A percentile compares a stretch with the other conserved stretches of the same genome.
Conservation (phyloP, 208 protist genomes). For the Trypanosoma theileri region DNA sequence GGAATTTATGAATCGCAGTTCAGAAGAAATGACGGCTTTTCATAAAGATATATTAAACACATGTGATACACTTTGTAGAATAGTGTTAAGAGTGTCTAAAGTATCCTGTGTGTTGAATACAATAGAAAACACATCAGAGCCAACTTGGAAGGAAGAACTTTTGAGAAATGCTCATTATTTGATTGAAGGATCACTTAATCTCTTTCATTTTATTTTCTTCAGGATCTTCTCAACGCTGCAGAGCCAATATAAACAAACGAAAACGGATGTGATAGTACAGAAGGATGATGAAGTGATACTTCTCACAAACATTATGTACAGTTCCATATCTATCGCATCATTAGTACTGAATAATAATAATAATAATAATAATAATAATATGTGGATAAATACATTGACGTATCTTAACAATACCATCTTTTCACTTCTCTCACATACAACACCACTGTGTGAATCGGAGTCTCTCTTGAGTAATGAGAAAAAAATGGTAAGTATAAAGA, state of each 20-base stretch:
- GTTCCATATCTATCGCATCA: neutral
- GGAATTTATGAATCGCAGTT: neutral
- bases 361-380: too few species aligned
- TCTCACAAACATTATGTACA: neutral
- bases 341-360: neutral
- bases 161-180: neutral
- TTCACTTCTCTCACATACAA: conserved; percentile 1
- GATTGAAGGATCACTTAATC: conserved; percentile 20
- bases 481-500: neutral
- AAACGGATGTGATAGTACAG: neutral
- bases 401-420: conserved; percentile 10
- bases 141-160: neutral
- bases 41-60: conserved; percentile 6
- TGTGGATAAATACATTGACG: neutral
- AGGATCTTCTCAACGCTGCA: conserved; percentile 14
- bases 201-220: conserved; percentile 27
- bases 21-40: conserved; percentile 6
- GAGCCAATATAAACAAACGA: neutral
- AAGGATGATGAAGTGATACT: neutral
- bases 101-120: neutral
- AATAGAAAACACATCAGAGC: neutral
- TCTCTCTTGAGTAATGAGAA: neutral
- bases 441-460: neutral
- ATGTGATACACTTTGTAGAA: conserved; percentile 16
- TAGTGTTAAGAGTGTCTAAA: conserved; percentile 9